A percentile compares a stretch with the other conserved stretches of the same genome.
Evolutionary conservation across 192 early-diverging fungal genomes (phyloP).

Genomic region (Rhizophagus clarus): DNA sequence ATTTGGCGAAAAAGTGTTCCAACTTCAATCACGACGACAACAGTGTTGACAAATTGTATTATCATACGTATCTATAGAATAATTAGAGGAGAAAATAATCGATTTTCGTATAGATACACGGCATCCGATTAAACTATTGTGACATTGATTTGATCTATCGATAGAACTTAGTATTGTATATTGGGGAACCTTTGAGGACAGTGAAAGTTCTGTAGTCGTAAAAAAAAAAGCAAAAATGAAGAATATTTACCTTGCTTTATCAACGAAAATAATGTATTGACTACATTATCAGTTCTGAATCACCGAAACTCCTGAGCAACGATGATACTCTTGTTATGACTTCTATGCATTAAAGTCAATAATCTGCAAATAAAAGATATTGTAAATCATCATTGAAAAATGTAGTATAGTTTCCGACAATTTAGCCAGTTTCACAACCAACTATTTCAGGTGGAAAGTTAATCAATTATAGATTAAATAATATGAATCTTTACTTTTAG

Average conservation of each 20-base stretch:
- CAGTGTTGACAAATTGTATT: conserved; percentile 12
- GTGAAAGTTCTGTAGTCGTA: background rate
- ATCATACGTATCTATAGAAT: too few relatives aligned
- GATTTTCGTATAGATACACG: background rate
- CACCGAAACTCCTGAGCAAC: background rate
- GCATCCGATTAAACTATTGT: background rate
- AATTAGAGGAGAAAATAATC: background rate
- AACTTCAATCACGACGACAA: conserved; percentile 10
- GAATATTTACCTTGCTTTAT: background rate
- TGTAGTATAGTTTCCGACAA: too few relatives aligned
- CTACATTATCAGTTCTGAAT: background rate
- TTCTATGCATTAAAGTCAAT: background rate
- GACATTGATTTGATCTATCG: background rate
- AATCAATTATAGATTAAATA: too few relatives aligned
- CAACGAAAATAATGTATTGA: background rate
- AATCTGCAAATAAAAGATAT: conserved; percentile 20
- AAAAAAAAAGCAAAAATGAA: conserved; percentile 8
- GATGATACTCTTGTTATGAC: background rate
- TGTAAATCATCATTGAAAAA: conserved; percentile 6
- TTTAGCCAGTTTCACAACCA: too few relatives aligned
- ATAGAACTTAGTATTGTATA: conserved; percentile 28
- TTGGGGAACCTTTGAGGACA: background rate
- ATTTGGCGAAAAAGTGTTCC: conserved; percentile 22
- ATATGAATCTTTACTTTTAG: too few relatives aligned
- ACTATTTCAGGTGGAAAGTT: too few relatives aligned